Evolutionary conservation across 2,329 filamentous ascomycete genomes (phyloP).

Genomic region (Apiospora rasikravindrae): DNA sequence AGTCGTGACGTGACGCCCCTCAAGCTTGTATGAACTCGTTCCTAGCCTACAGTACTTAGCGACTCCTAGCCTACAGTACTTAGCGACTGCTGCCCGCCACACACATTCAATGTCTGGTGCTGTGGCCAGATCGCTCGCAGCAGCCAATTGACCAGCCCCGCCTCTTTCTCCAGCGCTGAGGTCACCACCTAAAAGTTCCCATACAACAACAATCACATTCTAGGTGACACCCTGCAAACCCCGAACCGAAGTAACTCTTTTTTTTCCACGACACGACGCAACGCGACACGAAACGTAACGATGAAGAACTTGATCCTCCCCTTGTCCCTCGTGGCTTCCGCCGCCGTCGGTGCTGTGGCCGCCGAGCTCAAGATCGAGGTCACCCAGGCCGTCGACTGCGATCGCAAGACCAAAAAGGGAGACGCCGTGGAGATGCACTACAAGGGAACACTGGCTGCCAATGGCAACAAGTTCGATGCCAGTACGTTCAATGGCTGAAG

Average conservation of each 20-base stretch:
- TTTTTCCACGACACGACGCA: constrained; percentile 8
- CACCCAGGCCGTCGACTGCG: constrained; percentile 75
- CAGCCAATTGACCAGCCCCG: background rate
- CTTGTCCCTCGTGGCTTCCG: constrained; percentile 57
- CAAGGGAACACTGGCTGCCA: constrained; percentile 75
- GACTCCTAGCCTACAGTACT: background rate
- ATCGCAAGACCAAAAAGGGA: constrained; percentile 75
- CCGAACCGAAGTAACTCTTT: background rate
- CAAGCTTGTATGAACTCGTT: background rate
- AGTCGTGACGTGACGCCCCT: background rate
- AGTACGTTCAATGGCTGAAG: constrained; percentile 47
- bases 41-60: too few relatives aligned
- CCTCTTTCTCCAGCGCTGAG: background rate
- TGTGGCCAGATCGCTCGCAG: constrained; percentile 1
- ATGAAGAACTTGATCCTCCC: constrained; percentile 58
- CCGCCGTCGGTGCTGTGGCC: constrained; percentile 56
- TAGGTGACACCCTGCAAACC: background rate
- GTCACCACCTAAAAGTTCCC: background rate
- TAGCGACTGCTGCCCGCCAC: background rate
- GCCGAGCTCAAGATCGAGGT: constrained; percentile 78
- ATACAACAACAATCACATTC: constrained; percentile 2
- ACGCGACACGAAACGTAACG: constrained; percentile 9
- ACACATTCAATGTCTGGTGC: background rate
- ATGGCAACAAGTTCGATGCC: constrained; percentile 83
- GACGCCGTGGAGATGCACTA: constrained; percentile 90